Percentiles rank a stretch among this genome's conserved stretches.
These are phyloP conservation scores for Aspergillus clavatus DNA, from an alignment of 2,329 filamentous ascomycete species.

Conservation along the genomic window DNA sequence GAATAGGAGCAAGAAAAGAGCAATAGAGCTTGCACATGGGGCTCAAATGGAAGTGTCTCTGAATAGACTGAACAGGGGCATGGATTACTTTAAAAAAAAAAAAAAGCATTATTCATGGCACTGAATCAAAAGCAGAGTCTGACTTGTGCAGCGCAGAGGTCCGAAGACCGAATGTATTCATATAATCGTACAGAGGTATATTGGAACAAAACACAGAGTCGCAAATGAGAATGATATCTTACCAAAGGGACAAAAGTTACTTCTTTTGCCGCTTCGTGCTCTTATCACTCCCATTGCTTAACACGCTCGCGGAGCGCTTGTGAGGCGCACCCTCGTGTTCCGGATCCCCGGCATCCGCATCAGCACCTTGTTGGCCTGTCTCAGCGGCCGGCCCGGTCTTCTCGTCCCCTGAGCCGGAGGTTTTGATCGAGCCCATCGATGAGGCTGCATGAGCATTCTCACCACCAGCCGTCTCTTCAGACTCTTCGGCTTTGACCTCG, in stretches of 20 bases:
- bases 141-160: no score
- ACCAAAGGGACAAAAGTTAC: constrained; percentile 12
- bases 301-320: constrained; percentile 78
- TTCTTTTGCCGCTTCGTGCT: constrained; percentile 49
- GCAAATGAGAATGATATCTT: background rate
- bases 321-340: constrained; percentile 40
- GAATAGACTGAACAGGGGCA: no score
- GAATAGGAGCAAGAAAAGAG: constrained; percentile 2
- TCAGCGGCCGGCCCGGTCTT: constrained; percentile 2
- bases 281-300: constrained; percentile 65
- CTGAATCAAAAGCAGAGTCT: background rate
- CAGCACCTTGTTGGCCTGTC: constrained; percentile 2
- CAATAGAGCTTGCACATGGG: no score
- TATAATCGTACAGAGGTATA: constrained; percentile 33
- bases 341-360: constrained; percentile 9
- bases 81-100: background rate
- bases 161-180: constrained; percentile 17
- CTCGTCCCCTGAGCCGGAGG: background rate
- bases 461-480: constrained; percentile 23
- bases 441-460: constrained; percentile 10
- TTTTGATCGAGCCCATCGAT: background rate
- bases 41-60: no score
- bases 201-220: constrained; percentile 10
- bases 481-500: constrained; percentile 33
- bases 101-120: constrained; percentile 3